These are phyloP conservation scores for Termitomyces eurrhizus DNA, from an alignment of 768 basidiomycete genomes.

Conservation along the genomic window DNA sequence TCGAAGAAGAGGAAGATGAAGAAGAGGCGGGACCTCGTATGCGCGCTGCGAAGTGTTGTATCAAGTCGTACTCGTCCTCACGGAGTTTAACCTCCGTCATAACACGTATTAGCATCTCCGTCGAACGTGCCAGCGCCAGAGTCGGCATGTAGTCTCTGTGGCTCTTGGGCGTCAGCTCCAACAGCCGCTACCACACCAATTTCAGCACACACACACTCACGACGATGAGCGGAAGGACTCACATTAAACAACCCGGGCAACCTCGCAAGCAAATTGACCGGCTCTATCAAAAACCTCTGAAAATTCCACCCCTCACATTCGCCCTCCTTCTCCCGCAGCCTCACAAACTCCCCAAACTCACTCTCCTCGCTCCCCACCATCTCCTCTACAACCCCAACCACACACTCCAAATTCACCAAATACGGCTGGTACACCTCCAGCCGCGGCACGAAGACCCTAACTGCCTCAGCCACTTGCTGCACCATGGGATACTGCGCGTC, in stretches of 20 bases:
- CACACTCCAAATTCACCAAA: slow-evolving; percentile 64
- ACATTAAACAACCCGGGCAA: slow-evolving; percentile 78
- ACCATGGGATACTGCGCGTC: slow-evolving; percentile 41
- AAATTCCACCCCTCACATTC: slow-evolving; percentile 63
- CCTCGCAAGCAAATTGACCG: slow-evolving; percentile 64
- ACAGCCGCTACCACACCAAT: slow-evolving; percentile 49
- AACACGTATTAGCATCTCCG: slow-evolving; percentile 67
- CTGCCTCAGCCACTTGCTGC: slow-evolving; percentile 49
- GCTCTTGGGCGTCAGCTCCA: slow-evolving; percentile 61
- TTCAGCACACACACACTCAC: neutral
- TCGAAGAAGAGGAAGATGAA: slow-evolving; percentile 47
- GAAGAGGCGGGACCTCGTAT: slow-evolving; percentile 57
- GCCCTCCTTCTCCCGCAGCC: slow-evolving; percentile 53
- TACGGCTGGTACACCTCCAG: slow-evolving; percentile 89
- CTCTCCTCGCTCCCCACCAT: slow-evolving; percentile 46
- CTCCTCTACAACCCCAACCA: slow-evolving; percentile 47
- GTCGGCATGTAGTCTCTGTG: slow-evolving; percentile 73
- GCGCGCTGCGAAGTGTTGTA: slow-evolving; percentile 55
- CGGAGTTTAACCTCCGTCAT: slow-evolving; percentile 83
- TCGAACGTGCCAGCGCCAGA: slow-evolving; percentile 59
- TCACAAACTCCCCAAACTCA: slow-evolving; percentile 85
- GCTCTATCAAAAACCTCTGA: slow-evolving; percentile 67
- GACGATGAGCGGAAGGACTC: slow-evolving; percentile 21
- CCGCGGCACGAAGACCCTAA: slow-evolving; percentile 58
- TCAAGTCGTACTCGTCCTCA: slow-evolving; percentile 81